Base-by-base conservation (phyloP, 805 yeast genomes). In the Maudiozyma pseudohumilis region DNA sequence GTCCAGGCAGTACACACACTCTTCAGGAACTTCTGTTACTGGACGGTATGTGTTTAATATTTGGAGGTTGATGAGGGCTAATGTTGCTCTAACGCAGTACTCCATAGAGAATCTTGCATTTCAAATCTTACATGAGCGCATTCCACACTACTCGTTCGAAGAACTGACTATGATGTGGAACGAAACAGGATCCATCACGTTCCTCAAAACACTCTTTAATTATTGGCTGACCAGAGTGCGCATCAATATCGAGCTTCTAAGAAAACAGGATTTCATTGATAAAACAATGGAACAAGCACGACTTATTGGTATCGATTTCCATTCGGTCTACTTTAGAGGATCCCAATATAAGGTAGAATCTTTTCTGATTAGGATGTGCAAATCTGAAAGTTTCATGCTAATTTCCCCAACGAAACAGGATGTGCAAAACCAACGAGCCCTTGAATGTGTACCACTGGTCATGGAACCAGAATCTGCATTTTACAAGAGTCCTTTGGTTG, bases 301-400 rank as follows among this genome's bases (percentile, higher is more conserved):
- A 33, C 57, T 92, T 23, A 70, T 87, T 17, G 98, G 98, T 0
- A 75, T 92, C 20, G 97, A 92, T 49, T 92, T 87, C 55, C 72
- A 77, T 52, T 85, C 96, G 3, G 85, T 87, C 7, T 75, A 82
- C 42, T 81, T 84, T 36, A 59, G 98, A 41, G 98, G 98, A 0
- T 89, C 97, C 0, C 98, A 92, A 53, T 92, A 69, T 55, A 88
- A 85, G 53, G 96, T 92, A 2, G 98, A 92, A 53, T 83, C 96
- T 1, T 69, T 88, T 27, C 60, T 92, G 45, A 60, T 75, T 3
- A 61, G 98, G 38, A 59, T 92, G 15, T 73, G 92, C 19, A 85
- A 86, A 48, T 65, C 76, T 2, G 95, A 87, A 52, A 81, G 81
- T 52, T 75, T 69, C 36, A 56, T 89, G 29, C 53, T 87, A 39